These are phyloP conservation scores for Fomitopsis betulina DNA, from an alignment of 1,284 basidiomycete species.

Conservation along the genomic window DNA sequence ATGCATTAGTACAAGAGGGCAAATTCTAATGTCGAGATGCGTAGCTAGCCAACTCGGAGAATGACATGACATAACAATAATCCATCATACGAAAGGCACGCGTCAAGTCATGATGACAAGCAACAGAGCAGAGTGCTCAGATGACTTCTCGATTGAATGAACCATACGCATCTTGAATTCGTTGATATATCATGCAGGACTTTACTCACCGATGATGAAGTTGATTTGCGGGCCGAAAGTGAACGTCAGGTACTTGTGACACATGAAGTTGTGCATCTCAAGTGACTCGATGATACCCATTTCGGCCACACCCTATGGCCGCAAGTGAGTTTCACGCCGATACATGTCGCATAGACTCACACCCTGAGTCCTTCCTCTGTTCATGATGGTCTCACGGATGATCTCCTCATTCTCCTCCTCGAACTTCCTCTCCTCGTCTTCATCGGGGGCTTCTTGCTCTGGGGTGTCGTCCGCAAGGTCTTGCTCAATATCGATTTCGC, in stretches of 20 bases:
- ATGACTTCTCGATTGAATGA: too few species aligned
- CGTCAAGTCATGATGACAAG: too few species aligned
- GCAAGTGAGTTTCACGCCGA: not conserved
- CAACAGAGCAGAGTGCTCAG: too few species aligned
- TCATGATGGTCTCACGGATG: conserved; percentile 51
- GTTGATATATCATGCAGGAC: too few species aligned
- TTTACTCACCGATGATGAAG: conserved; percentile 85
- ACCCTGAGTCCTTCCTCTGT: conserved; percentile 49
- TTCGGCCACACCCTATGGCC: conserved; percentile 66
- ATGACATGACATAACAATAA: too few species aligned
- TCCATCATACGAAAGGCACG: too few species aligned
- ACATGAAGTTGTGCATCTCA: conserved; percentile 95
- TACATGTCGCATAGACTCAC: conserved; percentile 32
- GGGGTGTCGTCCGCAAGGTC: conserved; percentile 31
- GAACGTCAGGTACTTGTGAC: conserved; percentile 82
- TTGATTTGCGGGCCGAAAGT: conserved; percentile 89
- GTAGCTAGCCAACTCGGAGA: too few species aligned
- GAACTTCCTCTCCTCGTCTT: conserved; percentile 53
- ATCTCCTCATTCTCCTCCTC: conserved; percentile 54
- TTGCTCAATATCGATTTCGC: conserved; percentile 30
- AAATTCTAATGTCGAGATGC: too few species aligned
- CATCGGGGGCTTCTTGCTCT: conserved; percentile 33
- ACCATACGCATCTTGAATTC: not conserved
- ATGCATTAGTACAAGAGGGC: not conserved
- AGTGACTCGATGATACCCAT: conserved; percentile 86